Percentiles rank a stretch among this genome's conserved stretches.
These are phyloP conservation scores for Barbarea vulgaris DNA, from an alignment of 345 rosid genomes.

Conservation along the genomic window DNA sequence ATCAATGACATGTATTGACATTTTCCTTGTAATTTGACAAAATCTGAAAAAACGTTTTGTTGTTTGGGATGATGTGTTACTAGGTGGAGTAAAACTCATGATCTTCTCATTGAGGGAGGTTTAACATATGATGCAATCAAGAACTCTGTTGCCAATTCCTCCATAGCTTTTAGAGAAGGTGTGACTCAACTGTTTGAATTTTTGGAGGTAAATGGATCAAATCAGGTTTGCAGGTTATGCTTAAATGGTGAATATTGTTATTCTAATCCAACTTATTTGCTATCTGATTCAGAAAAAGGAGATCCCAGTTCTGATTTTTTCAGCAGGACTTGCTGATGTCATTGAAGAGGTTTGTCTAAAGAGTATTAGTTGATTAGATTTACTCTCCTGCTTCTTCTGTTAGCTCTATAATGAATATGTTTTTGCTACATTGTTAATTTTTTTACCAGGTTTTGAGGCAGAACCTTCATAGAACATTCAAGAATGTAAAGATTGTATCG, in stretches of 20 bases:
- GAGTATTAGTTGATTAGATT: neutral
- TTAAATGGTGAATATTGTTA: neutral
- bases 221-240: neutral
- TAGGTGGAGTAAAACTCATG: constrained; percentile 92
- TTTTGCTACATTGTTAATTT: constrained; percentile 15
- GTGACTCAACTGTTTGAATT: constrained; percentile 68
- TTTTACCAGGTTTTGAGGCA: constrained; percentile 75
- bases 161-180: constrained; percentile 83
- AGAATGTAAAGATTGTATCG: constrained; percentile 76
- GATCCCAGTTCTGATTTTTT: constrained; percentile 79
- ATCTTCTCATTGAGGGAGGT: constrained; percentile 87
- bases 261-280: neutral
- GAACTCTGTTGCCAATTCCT: constrained; percentile 62
- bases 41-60: neutral
- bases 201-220: constrained; percentile 63
- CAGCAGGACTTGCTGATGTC: constrained; percentile 96
- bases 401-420: neutral
- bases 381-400: neutral
- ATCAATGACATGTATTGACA: neutral
- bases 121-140: constrained; percentile 73
- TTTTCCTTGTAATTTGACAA: neutral
- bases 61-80: neutral
- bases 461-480: constrained; percentile 70
- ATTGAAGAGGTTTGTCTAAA: constrained; percentile 77
- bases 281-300: constrained; percentile 60